Conservation (phyloP, 345 rosid species). For the Citrus glauca region DNA sequence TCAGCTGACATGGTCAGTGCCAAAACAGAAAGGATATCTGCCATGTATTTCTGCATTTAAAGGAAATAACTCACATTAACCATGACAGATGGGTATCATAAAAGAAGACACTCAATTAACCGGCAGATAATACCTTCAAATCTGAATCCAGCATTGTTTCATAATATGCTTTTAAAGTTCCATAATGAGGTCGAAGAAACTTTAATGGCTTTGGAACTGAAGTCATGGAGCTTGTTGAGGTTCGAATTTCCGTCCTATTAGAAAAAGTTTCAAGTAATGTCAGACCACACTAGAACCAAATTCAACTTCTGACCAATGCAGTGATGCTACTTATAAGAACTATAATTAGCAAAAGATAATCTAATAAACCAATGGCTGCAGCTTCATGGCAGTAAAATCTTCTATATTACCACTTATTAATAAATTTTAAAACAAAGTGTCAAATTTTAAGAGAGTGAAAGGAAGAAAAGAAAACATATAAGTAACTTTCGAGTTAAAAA, state of each 20-base stretch:
- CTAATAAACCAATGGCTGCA: neutral
- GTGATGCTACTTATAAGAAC: neutral
- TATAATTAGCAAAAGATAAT: neutral
- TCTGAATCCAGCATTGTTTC: slow-evolving; percentile 63
- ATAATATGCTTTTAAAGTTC: slow-evolving; percentile 67
- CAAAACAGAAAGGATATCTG: slow-evolving; percentile 89
- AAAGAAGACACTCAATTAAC: neutral
- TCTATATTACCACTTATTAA: neutral
- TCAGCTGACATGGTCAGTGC: slow-evolving; percentile 97
- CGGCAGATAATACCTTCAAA: slow-evolving; percentile 48
- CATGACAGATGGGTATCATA: neutral
- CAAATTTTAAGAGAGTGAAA: neutral
- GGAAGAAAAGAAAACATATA: neutral
- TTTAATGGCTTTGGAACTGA: slow-evolving; percentile 96
- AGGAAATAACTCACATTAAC: slow-evolving; percentile 4
- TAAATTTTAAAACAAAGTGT: neutral
- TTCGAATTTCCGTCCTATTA: slow-evolving; percentile 83
- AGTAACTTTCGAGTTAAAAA: neutral
- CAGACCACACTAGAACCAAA: slow-evolving; percentile 2
- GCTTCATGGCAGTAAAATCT: neutral
- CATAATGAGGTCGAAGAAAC: slow-evolving; percentile 97
- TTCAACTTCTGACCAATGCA: neutral
- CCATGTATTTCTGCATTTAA: slow-evolving; percentile 67
- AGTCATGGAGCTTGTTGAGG: slow-evolving; percentile 96
- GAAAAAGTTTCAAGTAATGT: neutral